Base-by-base conservation (phyloP, 1,284 basidiomycete genomes). In the Naganishia liquefaciens region DNA sequence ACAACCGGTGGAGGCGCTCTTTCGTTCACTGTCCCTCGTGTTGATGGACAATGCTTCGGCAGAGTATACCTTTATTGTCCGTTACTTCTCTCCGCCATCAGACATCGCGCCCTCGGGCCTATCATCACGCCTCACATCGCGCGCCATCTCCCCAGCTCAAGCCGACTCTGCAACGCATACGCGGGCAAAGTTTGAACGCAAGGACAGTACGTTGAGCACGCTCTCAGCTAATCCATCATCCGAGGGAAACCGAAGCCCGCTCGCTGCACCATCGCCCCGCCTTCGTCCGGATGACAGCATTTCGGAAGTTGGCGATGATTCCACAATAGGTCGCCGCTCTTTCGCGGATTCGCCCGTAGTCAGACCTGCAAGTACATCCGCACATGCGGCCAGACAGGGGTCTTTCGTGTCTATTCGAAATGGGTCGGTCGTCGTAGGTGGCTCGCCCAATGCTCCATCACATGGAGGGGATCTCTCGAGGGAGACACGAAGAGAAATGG, bases 31-130 rank as follows among this genome's bases (percentile, higher is more conserved):
- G 47, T 79, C 91, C 64, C 81, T 97, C 51, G 93, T 95, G 51
- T 85, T 97, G 64, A 87, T 94, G 84, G 93, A 96, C 80, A 97
- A 97, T 73, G 88, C 89, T 1, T 89, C 89, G 0, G 86, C 91
- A 43, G 93, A 97, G 78, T 94, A 93, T 76, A 84, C 87, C 1
- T 97, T 97, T 72, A 79, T 95, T 50, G 85, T 86, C 4, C 80
- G 85, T 0, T 97, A 97, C 81, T 97, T 96, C 78, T 75, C 77
- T 1, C 69, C 69, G 9, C 33, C 66, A 7, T 43, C 57, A 25
- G 30, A 57, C 11, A 46, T 37, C 9, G 33, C 33, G 3, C 33
- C 33, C 21, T 19, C 33, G 2, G 11, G 40, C 46, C 7, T 23
- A 9, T 21, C 43, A 23, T 7, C 54, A 17, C 55, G 44, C 43